A percentile compares a stretch with the other conserved stretches of the same genome.
Conservation (phyloP, 306 rosid genomes). For the Betula pendula region DNA sequence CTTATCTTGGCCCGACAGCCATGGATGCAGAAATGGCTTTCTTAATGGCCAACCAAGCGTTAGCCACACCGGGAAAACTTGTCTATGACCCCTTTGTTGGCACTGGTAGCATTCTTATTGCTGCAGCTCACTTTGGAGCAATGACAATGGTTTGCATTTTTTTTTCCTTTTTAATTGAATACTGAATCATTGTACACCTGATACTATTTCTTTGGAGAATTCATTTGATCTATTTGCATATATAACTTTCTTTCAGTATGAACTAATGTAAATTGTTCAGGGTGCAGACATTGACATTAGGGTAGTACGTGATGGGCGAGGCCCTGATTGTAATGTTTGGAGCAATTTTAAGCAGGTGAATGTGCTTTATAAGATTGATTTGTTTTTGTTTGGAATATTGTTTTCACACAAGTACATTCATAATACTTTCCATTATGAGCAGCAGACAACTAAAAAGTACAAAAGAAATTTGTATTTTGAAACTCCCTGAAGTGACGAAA, state of each 20-base stretch:
- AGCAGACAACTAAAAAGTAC: neutral
- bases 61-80: slow-evolving; percentile 74
- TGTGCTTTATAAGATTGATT: slow-evolving; percentile 13
- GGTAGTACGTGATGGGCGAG: slow-evolving; percentile 97
- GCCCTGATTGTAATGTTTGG: slow-evolving; percentile 96
- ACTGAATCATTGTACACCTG: neutral
- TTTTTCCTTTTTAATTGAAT: slow-evolving; percentile 9
- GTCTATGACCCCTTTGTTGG: slow-evolving; percentile 93
- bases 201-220: slow-evolving; percentile 12
- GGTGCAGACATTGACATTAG: slow-evolving; percentile 99
- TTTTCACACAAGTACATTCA: neutral
- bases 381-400: slow-evolving; percentile 19
- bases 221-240: slow-evolving; percentile 4
- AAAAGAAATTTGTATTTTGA: neutral
- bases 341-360: slow-evolving; percentile 97
- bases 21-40: slow-evolving; percentile 99
- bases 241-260: slow-evolving; percentile 19
- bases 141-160: slow-evolving; percentile 79
- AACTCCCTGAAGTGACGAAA: neutral
- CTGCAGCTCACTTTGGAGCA: slow-evolving; percentile 95
- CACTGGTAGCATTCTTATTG: slow-evolving; percentile 91
- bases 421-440: neutral
- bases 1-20: slow-evolving; percentile 98
- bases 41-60: slow-evolving; percentile 95
- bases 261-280: slow-evolving; percentile 52